These are phyloP conservation scores for Echria macrotheca DNA, from an alignment of 495 filamentous ascomycete species.

Conservation along the genomic window DNA sequence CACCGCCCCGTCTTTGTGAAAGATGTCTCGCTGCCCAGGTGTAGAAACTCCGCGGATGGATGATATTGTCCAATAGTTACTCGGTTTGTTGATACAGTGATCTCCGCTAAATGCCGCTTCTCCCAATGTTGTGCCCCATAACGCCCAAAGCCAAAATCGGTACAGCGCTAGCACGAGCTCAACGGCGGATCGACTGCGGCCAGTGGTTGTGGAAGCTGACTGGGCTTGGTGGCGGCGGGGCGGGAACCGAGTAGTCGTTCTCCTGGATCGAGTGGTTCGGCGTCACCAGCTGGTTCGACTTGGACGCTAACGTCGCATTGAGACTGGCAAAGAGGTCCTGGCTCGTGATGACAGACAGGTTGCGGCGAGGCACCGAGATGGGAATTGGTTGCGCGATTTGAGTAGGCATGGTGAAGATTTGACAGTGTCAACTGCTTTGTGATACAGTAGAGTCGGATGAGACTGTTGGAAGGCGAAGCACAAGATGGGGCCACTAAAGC, in stretches of 20 bases:
- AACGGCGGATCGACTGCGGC: constrained; percentile 28
- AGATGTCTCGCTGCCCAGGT: too few relatives aligned
- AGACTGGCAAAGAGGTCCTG: constrained; percentile 44
- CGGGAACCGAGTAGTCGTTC: constrained; percentile 45
- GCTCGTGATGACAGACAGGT: constrained; percentile 30
- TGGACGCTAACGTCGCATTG: constrained; percentile 38
- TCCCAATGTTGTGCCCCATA: constrained; percentile 5
- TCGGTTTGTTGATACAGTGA: not conserved
- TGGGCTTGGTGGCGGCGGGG: constrained; percentile 45
- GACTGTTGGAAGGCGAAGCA: not conserved
- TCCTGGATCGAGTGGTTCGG: constrained; percentile 43
- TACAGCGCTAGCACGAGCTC: not conserved
- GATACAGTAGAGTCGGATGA: constrained; percentile 1
- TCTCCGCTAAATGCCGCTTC: not conserved
- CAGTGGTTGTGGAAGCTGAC: constrained; percentile 46
- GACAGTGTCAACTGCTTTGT: not conserved
- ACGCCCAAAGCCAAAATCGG: not conserved
- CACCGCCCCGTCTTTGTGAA: too few relatives aligned
- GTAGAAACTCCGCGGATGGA: not conserved
- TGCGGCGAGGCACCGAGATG: constrained; percentile 36
- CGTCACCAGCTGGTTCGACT: constrained; percentile 29
- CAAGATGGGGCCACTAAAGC: not conserved
- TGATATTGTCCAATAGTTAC: not conserved
- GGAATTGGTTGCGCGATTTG: constrained; percentile 42
- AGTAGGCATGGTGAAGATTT: constrained; percentile 37